Evolutionary conservation across 2,329 filamentous ascomycete genomes (phyloP).

Genomic region (Drechslerella coelobrocha): DNA sequence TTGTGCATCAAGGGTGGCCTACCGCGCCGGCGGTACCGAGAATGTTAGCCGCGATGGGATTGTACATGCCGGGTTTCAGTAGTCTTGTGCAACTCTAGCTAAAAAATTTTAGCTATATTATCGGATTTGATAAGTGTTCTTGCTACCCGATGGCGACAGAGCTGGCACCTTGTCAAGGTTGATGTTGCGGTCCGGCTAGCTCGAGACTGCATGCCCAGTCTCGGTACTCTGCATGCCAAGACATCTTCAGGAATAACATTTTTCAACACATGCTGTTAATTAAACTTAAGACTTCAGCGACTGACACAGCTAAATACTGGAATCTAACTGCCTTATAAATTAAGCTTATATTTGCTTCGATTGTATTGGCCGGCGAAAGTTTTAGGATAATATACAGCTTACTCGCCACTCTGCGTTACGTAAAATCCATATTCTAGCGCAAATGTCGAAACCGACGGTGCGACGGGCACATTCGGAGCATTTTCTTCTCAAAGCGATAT

Average conservation of each 20-base stretch:
- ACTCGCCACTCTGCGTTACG: not conserved
- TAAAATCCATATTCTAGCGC: not conserved
- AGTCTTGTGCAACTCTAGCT: not conserved
- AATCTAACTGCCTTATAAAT: not conserved
- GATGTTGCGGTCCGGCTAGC: no score
- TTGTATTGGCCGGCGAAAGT: no score
- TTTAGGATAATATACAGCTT: not conserved
- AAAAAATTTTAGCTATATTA: no score
- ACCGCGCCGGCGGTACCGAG: constrained; percentile 69
- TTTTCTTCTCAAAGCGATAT: no score
- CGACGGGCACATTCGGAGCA: no score
- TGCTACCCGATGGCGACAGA: no score
- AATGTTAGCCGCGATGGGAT: constrained; percentile 65
- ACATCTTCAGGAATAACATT: not conserved
- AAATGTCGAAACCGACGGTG: not conserved
- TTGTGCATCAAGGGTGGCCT: constrained; percentile 49
- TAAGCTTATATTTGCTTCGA: not conserved
- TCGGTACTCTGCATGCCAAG: not conserved
- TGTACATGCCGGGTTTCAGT: constrained; percentile 61
- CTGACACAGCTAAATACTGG: no score
- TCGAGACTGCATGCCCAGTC: no score
- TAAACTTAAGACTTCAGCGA: no score
- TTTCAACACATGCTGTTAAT: no score
- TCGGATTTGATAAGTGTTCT: no score
- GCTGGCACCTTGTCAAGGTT: no score